Evolutionary conservation across 2,329 filamentous ascomycete genomes (phyloP).

Genomic region (Trichoderma asperellum): DNA sequence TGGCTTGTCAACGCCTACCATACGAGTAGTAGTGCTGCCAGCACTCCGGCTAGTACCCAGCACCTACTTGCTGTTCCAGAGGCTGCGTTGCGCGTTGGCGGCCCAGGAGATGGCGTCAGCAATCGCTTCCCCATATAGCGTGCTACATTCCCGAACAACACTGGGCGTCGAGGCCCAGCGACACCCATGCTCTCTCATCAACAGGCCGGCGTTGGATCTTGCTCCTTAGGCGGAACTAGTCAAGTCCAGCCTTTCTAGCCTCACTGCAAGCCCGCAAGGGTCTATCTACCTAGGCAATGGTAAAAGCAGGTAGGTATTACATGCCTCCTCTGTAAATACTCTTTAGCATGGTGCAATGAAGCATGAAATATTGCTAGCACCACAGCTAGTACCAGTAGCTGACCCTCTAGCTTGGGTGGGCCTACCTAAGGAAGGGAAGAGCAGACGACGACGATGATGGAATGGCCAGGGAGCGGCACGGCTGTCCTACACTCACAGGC

Average conservation of each 20-base stretch:
- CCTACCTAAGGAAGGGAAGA: neutral
- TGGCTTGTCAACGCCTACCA: neutral
- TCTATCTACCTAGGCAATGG: neutral
- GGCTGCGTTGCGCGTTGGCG: slow-evolving; percentile 23
- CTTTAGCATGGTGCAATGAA: neutral
- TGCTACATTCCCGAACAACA: slow-evolving; percentile 28
- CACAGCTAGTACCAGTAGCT: neutral
- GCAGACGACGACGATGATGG: neutral
- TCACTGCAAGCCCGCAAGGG: slow-evolving; percentile 14
- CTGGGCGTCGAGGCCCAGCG: slow-evolving; percentile 13
- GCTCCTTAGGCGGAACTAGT: slow-evolving; percentile 11
- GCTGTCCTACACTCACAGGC: slow-evolving; percentile 14
- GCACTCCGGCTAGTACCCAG: neutral
- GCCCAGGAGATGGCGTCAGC: slow-evolving; percentile 27
- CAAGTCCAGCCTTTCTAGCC: slow-evolving; percentile 20
- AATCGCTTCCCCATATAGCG: slow-evolving; percentile 26
- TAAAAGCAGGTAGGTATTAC: neutral
- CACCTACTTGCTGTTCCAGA: neutral
- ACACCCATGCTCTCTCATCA: slow-evolving; percentile 24
- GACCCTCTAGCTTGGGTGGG: neutral
- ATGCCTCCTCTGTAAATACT: neutral
- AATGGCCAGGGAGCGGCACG: slow-evolving; percentile 5
- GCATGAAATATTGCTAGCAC: neutral
- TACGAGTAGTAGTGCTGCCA: neutral
- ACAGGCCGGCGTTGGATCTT: slow-evolving; percentile 19